Percentiles rank a stretch among this genome's conserved stretches.
These are phyloP conservation scores for Colletotrichum costaricense DNA, from an alignment of 2,329 filamentous ascomycete genomes.

Conservation along the genomic window DNA sequence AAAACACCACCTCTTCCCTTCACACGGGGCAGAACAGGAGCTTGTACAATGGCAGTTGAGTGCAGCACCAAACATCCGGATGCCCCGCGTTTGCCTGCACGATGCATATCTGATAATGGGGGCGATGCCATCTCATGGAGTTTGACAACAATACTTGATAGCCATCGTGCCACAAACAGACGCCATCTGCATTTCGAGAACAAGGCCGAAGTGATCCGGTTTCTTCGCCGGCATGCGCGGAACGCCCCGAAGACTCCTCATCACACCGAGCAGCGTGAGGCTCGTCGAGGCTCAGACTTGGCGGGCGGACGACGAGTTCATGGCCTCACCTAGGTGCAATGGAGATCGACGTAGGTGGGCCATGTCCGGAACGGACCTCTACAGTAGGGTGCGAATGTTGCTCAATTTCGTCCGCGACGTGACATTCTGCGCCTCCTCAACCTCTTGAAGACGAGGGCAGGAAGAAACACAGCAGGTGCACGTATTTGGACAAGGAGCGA, in stretches of 20 bases:
- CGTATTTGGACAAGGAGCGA: constrained; percentile 10
- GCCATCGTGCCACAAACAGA: neutral
- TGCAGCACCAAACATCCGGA: neutral
- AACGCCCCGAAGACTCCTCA: neutral
- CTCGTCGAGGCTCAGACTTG: constrained; percentile 13
- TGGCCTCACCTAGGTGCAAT: constrained; percentile 9
- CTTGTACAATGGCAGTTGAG: neutral
- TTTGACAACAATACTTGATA: neutral
- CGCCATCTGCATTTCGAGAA: neutral
- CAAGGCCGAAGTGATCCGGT: neutral
- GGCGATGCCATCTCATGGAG: neutral
- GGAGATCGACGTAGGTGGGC: constrained; percentile 22
- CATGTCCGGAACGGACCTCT: constrained; percentile 20
- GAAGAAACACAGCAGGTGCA: neutral
- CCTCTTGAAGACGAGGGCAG: neutral
- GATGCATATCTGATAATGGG: neutral
- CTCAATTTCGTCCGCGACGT: constrained; percentile 17
- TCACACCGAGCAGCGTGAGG: neutral
- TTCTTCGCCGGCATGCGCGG: neutral
- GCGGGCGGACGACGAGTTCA: constrained; percentile 3
- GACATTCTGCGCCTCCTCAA: constrained; percentile 8
- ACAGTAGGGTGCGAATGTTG: neutral
- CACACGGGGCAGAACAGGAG: neutral
- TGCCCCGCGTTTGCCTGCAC: neutral
- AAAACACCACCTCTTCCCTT: neutral